Conservation (phyloP, 306 rosid species). For the Lathyrus oleraceus region DNA sequence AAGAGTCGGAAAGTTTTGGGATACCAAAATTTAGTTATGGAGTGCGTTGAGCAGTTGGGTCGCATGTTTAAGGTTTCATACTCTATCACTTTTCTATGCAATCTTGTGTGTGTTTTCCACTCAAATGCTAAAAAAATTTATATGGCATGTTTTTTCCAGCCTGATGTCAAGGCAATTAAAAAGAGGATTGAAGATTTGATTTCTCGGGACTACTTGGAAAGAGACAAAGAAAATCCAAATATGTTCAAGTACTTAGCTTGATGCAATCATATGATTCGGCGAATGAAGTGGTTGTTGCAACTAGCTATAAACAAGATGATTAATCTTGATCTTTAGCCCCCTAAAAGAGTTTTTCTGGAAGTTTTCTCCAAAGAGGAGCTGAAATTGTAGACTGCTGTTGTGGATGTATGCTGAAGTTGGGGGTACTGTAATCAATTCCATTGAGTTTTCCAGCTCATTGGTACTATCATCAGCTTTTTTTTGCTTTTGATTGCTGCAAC, state of each 20-base stretch:
- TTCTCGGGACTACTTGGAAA: slow-evolving; percentile 91
- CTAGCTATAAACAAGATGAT: slow-evolving; percentile 32
- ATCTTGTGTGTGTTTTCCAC: neutral
- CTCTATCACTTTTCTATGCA: slow-evolving; percentile 12
- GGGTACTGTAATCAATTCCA: slow-evolving; percentile 47
- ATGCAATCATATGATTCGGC: slow-evolving; percentile 34
- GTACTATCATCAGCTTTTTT: slow-evolving; percentile 29
- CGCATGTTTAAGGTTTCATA: slow-evolving; percentile 83
- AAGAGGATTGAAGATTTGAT: slow-evolving; percentile 95
- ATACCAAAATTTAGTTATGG: slow-evolving; percentile 84
- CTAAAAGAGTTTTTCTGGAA: slow-evolving; percentile 33
- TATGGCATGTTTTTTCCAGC: slow-evolving; percentile 48
- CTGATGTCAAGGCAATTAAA: slow-evolving; percentile 89
- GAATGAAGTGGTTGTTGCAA: slow-evolving; percentile 34
- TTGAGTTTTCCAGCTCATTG: slow-evolving; percentile 36
- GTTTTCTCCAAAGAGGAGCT: slow-evolving; percentile 42
- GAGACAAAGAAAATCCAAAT: slow-evolving; percentile 89
- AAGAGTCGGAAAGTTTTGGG: slow-evolving; percentile 83
- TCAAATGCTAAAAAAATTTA: slow-evolving; percentile 8
- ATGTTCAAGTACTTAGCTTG: slow-evolving; percentile 88
- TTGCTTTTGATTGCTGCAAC: slow-evolving; percentile 30
- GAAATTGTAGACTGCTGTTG: slow-evolving; percentile 39
- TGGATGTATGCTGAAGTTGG: slow-evolving; percentile 43
- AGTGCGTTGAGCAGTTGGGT: slow-evolving; percentile 91
- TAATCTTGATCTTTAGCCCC: slow-evolving; percentile 29